phyloP scores from a whole-genome alignment of 192 early-diverging fungal species.

The Linnemannia zychae region DNA sequence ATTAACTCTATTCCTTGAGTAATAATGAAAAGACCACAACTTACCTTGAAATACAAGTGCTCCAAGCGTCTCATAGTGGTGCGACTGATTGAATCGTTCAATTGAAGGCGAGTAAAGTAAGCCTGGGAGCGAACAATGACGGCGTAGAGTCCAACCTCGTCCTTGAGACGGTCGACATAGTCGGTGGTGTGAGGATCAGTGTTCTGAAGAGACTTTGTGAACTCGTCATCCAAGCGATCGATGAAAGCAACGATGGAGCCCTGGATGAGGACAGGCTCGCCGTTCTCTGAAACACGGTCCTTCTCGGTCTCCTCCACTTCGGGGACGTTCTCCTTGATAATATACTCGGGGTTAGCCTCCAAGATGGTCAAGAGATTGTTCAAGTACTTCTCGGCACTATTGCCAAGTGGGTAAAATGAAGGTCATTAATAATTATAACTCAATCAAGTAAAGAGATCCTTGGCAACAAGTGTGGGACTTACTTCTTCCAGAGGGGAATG shows the following conservation, averaged over 20 bases:
- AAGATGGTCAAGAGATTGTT: slow-evolving; percentile 82
- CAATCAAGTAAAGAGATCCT: neutral
- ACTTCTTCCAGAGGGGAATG: slow-evolving; percentile 83
- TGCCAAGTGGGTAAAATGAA: neutral
- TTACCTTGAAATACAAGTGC: slow-evolving; percentile 95
- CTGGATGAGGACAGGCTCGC: slow-evolving; percentile 70
- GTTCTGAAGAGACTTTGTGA: slow-evolving; percentile 91
- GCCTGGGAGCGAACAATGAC: slow-evolving; percentile 88
- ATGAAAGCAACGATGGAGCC: slow-evolving; percentile 89
- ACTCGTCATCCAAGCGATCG: slow-evolving; percentile 97
- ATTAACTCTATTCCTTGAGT: neutral
- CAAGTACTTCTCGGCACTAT: slow-evolving; percentile 70
- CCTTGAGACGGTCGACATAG: slow-evolving; percentile 92
- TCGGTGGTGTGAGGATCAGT: slow-evolving; percentile 98
- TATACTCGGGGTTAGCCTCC: slow-evolving; percentile 77
- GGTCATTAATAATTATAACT: no score
- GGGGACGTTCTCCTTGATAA: slow-evolving; percentile 75
- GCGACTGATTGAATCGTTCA: slow-evolving; percentile 73
- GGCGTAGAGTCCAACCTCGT: slow-evolving; percentile 87
- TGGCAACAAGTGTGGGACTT: neutral
- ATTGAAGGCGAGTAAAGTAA: slow-evolving; percentile 82
- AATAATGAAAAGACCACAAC: neutral
- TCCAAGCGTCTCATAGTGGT: slow-evolving; percentile 89
- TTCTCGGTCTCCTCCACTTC: slow-evolving; percentile 75
- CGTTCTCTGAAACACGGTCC: slow-evolving; percentile 65